phyloP scores from a whole-genome alignment of 305 asterid genomes.

The Caryopteris hybrid region DNA sequence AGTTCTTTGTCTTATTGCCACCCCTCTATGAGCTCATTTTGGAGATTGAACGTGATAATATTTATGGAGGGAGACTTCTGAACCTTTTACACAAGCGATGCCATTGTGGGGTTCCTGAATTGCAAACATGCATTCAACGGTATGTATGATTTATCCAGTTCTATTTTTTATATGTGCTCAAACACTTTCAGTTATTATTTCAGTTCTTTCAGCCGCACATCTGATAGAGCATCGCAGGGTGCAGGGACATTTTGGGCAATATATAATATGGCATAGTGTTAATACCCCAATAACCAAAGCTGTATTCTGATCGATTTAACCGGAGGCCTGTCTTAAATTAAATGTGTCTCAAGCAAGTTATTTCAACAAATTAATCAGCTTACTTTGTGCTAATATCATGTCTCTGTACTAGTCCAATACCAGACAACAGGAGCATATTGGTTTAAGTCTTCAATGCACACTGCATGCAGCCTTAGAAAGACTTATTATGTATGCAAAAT shows the following conservation, averaged over 20 bases:
- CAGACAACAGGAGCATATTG: neutral
- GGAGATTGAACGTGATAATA: conserved; percentile 78
- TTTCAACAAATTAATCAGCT: neutral
- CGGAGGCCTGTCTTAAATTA: neutral
- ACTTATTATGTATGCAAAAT: neutral
- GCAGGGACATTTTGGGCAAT: neutral
- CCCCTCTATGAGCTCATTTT: conserved; percentile 86
- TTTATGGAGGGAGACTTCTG: conserved; percentile 89
- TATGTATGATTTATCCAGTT: conserved; percentile 22
- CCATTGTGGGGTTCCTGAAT: conserved; percentile 98
- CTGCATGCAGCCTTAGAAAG: neutral
- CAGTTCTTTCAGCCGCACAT: neutral
- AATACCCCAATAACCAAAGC: neutral
- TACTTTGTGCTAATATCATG: neutral
- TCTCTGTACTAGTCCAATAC: neutral
- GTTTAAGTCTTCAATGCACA: neutral
- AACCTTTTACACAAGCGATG: conserved; percentile 88
- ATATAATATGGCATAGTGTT: conserved; percentile 5
- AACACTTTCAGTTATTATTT: neutral
- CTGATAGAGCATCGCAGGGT: conserved; percentile 1
- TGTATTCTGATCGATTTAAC: too few species aligned
- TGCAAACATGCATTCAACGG: conserved; percentile 96
- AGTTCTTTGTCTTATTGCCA: conserved; percentile 93
- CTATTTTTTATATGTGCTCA: conserved; percentile 14
- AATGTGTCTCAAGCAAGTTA: neutral